Conservation (phyloP, 2,329 filamentous ascomycete genomes). For the Alternaria sp. region DNA sequence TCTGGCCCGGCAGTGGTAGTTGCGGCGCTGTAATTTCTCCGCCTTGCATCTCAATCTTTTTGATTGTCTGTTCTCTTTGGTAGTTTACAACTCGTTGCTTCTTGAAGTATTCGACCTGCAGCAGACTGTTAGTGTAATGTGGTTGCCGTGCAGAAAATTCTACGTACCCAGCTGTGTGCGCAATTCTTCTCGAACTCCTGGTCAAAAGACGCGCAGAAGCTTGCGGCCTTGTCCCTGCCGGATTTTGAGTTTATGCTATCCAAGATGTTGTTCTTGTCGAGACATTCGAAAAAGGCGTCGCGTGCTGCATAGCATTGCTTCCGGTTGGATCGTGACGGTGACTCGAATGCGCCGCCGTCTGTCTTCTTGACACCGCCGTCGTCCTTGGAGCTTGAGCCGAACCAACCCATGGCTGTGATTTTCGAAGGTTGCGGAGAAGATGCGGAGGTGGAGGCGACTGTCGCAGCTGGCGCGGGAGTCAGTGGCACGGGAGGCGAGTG, state of each 20-base stretch:
- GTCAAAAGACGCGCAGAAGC: conserved; percentile 67
- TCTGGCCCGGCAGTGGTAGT: conserved; percentile 38
- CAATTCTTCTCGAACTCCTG: conserved; percentile 83
- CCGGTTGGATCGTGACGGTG: conserved; percentile 85
- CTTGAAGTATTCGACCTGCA: conserved; percentile 94
- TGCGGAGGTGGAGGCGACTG: conserved; percentile 8
- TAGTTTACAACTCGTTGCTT: conserved; percentile 92
- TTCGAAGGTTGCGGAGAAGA: conserved; percentile 18
- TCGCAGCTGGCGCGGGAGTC: conserved; percentile 15
- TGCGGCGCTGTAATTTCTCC: conserved; percentile 48
- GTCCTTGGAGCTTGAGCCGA: conserved; percentile 53
- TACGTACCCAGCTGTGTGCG: conserved; percentile 85
- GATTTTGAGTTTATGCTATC: conserved; percentile 71
- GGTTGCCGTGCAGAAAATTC: neutral
- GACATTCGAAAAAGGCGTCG: conserved; percentile 86
- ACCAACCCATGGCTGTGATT: conserved; percentile 61
- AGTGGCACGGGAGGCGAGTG: neutral
- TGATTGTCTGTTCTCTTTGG: conserved; percentile 76
- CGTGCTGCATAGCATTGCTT: conserved; percentile 88
- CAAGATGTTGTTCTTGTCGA: conserved; percentile 82
- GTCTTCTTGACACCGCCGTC: conserved; percentile 52
- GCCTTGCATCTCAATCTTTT: conserved; percentile 54
- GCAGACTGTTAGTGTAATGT: conserved; percentile 17
- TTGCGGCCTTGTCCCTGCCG: conserved; percentile 57
- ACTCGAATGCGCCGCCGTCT: conserved; percentile 67